These are phyloP conservation scores for Phytophthora hybrid DNA, from an alignment of 352 stramenopile genomes.

Conservation along the genomic window DNA sequence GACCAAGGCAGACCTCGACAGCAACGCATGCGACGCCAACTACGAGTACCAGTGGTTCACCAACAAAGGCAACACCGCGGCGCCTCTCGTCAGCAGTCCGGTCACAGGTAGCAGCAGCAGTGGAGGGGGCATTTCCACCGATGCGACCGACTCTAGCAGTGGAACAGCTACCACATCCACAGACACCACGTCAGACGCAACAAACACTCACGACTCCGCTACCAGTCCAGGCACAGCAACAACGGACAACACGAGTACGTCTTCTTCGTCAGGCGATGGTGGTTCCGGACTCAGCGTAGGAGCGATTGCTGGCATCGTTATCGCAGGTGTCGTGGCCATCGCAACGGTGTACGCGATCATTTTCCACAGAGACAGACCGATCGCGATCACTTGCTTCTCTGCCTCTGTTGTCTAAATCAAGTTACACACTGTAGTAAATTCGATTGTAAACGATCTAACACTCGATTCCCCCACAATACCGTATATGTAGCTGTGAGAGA, in stretches of 20 bases:
- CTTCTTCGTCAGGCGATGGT: neutral
- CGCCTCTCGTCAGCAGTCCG: slow-evolving; percentile 6
- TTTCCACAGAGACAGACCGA: slow-evolving; percentile 9
- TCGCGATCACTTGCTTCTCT: slow-evolving; percentile 4
- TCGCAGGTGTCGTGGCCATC: neutral
- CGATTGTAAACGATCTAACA: neutral
- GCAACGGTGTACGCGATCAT: slow-evolving; percentile 5
- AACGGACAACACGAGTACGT: neutral
- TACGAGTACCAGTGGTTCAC: slow-evolving; percentile 22
- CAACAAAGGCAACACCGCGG: slow-evolving; percentile 36
- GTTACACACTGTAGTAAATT: neutral
- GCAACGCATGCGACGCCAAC: slow-evolving; percentile 4
- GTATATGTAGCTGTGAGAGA: neutral
- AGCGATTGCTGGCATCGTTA: slow-evolving; percentile 6
- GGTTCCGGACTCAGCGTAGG: slow-evolving; percentile 2
- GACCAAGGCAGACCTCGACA: neutral
- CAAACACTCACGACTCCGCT: neutral
- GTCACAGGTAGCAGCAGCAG: slow-evolving; percentile 1
- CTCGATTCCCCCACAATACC: no score
- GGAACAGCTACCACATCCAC: neutral
- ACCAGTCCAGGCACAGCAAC: slow-evolving; percentile 4
- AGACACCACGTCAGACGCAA: neutral
- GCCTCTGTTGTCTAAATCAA: slow-evolving; percentile 1
- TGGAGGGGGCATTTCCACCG: neutral
- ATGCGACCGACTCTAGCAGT: neutral